These are phyloP conservation scores for Yarrowia osloensis DNA, from an alignment of 805 yeast genomes.

Conservation along the genomic window DNA sequence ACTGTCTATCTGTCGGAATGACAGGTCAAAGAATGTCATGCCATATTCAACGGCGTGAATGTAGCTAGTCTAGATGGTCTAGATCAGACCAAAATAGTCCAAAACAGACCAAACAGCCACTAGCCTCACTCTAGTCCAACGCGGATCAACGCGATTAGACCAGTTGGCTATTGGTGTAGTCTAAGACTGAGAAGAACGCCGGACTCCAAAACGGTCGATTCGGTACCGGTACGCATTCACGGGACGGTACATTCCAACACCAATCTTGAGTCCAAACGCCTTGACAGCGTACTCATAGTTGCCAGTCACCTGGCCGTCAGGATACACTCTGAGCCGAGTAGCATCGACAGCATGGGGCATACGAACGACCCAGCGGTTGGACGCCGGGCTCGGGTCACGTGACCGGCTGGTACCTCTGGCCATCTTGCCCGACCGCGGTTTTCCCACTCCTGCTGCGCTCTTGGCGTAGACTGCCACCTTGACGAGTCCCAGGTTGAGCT, in stretches of 20 bases:
- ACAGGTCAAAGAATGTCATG: too few species aligned
- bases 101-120: too few species aligned
- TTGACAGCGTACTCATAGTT: conserved; percentile 11
- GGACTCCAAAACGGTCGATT: neutral
- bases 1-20: neutral
- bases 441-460: neutral
- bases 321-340: conserved; percentile 2
- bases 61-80: too few species aligned
- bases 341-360: conserved; percentile 13
- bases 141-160: too few species aligned
- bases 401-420: neutral
- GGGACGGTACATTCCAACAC: conserved; percentile 2
- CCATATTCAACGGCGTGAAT: too few species aligned
- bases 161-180: too few species aligned
- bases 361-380: conserved; percentile 6
- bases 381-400: neutral
- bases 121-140: too few species aligned
- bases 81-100: too few species aligned
- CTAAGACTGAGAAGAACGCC: neutral
- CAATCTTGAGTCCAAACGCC: conserved; percentile 12
- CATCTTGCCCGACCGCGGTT: neutral
- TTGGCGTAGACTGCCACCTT: conserved; percentile 6
- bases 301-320: conserved; percentile 14
- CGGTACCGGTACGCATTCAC: neutral
- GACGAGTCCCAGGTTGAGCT: conserved; percentile 14